These are phyloP conservation scores for Cyberlindnera maclurae DNA, from an alignment of 805 yeast genomes.

Conservation along the genomic window DNA sequence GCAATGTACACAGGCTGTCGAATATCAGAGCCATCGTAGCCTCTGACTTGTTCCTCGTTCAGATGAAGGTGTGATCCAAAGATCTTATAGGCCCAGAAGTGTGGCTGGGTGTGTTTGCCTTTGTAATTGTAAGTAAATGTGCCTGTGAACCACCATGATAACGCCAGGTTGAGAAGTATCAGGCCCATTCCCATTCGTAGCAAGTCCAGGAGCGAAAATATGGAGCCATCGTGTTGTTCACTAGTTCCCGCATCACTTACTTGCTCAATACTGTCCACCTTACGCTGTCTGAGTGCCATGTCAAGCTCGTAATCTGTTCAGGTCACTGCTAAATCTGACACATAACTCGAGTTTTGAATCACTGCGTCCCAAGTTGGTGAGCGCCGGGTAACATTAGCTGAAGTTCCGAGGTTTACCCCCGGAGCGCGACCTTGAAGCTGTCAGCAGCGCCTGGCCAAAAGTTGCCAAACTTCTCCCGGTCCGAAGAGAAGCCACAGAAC, in stretches of 20 bases:
- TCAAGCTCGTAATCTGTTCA: no score
- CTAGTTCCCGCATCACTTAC: background rate
- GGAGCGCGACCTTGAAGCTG: no score
- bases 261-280: no score
- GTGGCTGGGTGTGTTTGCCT: conserved; percentile 35
- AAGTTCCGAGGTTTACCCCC: no score
- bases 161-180: conserved; percentile 5
- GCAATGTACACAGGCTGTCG: conserved; percentile 42
- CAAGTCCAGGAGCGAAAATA: conserved; percentile 14
- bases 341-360: no score
- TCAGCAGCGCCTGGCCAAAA: no score
- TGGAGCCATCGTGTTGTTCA: no score
- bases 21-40: conserved; percentile 37
- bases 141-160: conserved; percentile 17
- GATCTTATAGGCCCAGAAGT: conserved; percentile 23
- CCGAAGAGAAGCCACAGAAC: background rate
- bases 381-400: no score
- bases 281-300: background rate
- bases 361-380: no score
- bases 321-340: no score
- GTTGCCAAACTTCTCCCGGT: background rate
- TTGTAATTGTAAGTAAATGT: conserved; percentile 39
- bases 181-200: conserved; percentile 19
- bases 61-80: conserved; percentile 21
- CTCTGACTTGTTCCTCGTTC: conserved; percentile 32